Evolutionary conservation across 2,329 filamentous ascomycete genomes (phyloP).

Genomic region (Microsporum audouinii): DNA sequence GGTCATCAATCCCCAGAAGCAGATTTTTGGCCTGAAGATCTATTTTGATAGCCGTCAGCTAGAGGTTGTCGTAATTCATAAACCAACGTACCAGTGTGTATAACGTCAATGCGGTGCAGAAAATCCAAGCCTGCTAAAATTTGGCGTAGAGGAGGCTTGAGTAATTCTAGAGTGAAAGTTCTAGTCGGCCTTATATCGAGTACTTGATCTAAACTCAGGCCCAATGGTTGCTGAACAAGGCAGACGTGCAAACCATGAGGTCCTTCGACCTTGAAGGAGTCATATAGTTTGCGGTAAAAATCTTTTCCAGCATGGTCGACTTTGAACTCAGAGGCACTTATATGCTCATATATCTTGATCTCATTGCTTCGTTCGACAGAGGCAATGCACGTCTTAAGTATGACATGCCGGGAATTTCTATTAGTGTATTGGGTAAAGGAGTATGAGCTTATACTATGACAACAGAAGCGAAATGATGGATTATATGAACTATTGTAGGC

Average conservation of each 20-base stretch:
- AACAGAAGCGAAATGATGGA: no score
- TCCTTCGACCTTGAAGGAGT: slow-evolving; percentile 10
- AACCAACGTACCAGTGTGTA: slow-evolving; percentile 7
- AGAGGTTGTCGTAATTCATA: not conserved
- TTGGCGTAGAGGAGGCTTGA: slow-evolving; percentile 10
- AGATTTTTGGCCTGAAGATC: slow-evolving; percentile 10
- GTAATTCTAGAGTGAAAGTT: slow-evolving; percentile 7
- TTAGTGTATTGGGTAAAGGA: not conserved
- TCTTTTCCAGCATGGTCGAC: slow-evolving; percentile 8
- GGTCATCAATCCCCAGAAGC: slow-evolving; percentile 6
- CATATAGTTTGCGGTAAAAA: slow-evolving; percentile 9
- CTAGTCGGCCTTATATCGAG: slow-evolving; percentile 8
- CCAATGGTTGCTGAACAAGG: slow-evolving; percentile 12
- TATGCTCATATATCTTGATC: not conserved
- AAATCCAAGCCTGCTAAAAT: slow-evolving; percentile 6
- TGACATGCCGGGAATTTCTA: not conserved
- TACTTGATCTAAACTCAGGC: slow-evolving; percentile 9
- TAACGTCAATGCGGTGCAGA: slow-evolving; percentile 1
- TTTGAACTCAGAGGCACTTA: not conserved
- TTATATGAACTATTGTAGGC: not conserved
- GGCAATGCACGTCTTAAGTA: not conserved
- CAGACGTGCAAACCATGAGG: slow-evolving; percentile 7
- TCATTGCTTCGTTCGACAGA: not conserved
- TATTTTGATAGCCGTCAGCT: not conserved
- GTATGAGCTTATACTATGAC: not conserved